Percentiles rank a stretch among this genome's conserved stretches.
phyloP scores from a whole-genome alignment of 1,139 yeast genomes.

The Candida sojae region DNA sequence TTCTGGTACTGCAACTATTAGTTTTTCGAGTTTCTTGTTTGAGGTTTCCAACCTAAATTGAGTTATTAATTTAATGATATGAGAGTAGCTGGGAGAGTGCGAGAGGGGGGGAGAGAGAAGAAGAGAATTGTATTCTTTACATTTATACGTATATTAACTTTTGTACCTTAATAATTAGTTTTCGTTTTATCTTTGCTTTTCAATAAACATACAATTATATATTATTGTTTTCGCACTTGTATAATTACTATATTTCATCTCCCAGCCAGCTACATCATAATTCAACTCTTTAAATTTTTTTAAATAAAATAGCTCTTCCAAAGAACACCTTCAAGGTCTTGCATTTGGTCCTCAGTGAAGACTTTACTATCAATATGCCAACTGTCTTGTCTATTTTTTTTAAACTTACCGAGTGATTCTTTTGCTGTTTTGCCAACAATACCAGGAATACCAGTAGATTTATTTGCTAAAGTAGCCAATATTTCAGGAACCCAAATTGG shows the following conservation, averaged over 20 bases:
- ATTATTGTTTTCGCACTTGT: neutral
- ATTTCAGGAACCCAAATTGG: conserved; percentile 87
- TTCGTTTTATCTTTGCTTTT: neutral
- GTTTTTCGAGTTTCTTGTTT: conserved; percentile 75
- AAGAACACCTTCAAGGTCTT: conserved; percentile 90
- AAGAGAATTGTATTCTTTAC: neutral
- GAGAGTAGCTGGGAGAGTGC: neutral
- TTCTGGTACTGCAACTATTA: conserved; percentile 75
- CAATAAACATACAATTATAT: neutral
- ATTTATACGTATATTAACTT: neutral
- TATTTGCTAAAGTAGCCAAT: conserved; percentile 67
- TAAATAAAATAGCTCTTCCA: conserved; percentile 91
- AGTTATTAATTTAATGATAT: neutral
- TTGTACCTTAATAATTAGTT: neutral
- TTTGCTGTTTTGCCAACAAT: conserved; percentile 85
- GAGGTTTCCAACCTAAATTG: conserved; percentile 48
- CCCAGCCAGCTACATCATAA: too few relatives aligned
- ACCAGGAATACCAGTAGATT: conserved; percentile 72
- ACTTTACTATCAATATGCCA: conserved; percentile 89
- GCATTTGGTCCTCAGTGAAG: conserved; percentile 78
- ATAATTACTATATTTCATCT: too few relatives aligned
- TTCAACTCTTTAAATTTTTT: neutral
- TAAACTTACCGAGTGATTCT: conserved; percentile 77
- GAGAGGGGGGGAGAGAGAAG: neutral
- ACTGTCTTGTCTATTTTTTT: conserved; percentile 91